Base-by-base conservation (phyloP, 225 moss, liverwort and hornwort species). In the Physcomitrium patens region DNA sequence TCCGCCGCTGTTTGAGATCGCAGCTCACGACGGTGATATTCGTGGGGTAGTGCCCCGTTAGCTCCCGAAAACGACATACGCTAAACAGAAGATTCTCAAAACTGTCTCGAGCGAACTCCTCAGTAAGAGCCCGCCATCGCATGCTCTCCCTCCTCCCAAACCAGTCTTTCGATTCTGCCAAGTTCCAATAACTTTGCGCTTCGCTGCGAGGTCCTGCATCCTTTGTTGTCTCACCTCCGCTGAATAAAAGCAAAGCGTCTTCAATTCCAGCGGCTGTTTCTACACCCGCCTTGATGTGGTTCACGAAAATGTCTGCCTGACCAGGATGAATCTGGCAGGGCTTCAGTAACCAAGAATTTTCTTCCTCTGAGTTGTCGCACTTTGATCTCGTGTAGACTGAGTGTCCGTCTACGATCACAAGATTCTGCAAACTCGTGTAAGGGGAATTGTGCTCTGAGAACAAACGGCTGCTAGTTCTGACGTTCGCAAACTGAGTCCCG, bases 21-120 rank as follows among this genome's bases (percentile, higher is more conserved):
- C 86, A 91, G 82, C 94, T 86, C 15, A 90, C 89, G 17, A 90
- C 89, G 74, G 88, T 91, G 58, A 94, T 60, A 59, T 91, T 94
- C 60, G 64, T 37, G 22, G 91, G 93, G 49, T 85, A 94, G 20
- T 59, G 73, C 19, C 88, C 89, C 49, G 89, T 91, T 17, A 91
- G 62, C 80, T 91, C 93, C 71, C 82, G 72, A 74, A 93, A 91
- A 61, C 91, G 77, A 66, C 93, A 91, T 14, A 87, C 58, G 59
- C 91, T 89, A 20, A 93, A 91, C 18, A 91, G 69, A 37, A 91
- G 71, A 76, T 89, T 93, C 68, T 93, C 91, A 77, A 86, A 90
- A 73, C 87, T 91, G 79, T 89, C 91, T 41, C 87, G 70, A 13
- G 91, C 91, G 69, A 85, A 89, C 68, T 93, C 89, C 54, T 93